Conservation (phyloP, 2,329 filamentous ascomycete genomes). For the Stylonectria norvegica region DNA sequence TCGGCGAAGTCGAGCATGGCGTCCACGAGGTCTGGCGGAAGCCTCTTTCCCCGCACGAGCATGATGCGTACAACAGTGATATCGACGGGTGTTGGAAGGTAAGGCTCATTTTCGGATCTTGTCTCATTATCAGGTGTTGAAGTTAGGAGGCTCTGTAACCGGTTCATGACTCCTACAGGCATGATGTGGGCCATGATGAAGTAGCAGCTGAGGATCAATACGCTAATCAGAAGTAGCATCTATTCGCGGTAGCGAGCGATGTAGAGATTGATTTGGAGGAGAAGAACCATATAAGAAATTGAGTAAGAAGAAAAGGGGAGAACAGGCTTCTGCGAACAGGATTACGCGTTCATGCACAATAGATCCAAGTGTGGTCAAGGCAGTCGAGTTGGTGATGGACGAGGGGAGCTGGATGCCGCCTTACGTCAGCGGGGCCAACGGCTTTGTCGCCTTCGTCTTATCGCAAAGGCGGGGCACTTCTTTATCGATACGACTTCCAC, state of each 20-base stretch:
- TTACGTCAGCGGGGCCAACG: too few species aligned
- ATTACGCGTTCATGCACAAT: too few species aligned
- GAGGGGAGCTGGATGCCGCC: too few species aligned
- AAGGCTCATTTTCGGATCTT: conserved; percentile 2
- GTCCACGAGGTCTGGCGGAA: conserved; percentile 56
- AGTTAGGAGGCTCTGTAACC: conserved; percentile 8
- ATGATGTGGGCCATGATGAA: conserved; percentile 29
- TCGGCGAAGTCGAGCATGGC: conserved; percentile 56
- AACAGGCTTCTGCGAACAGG: too few species aligned
- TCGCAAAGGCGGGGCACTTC: too few species aligned
- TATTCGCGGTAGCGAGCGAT: conserved; percentile 2
- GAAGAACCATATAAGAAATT: not conserved
- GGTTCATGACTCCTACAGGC: conserved; percentile 19
- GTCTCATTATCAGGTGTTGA: not conserved
- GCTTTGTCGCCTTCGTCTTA: too few species aligned
- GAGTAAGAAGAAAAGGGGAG: not conserved
- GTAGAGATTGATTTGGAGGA: not conserved
- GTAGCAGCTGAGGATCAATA: conserved; percentile 8
- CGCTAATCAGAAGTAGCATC: conserved; percentile 16
- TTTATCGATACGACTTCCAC: too few species aligned
- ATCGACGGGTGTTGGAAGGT: conserved; percentile 44
- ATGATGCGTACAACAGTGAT: conserved; percentile 47
- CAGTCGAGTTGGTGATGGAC: too few species aligned
- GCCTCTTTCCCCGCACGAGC: conserved; percentile 39
- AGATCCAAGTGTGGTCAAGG: too few species aligned